Evolutionary conservation across 1,284 basidiomycete species (phyloP).

Genomic region (Veloboletus limbatus): DNA sequence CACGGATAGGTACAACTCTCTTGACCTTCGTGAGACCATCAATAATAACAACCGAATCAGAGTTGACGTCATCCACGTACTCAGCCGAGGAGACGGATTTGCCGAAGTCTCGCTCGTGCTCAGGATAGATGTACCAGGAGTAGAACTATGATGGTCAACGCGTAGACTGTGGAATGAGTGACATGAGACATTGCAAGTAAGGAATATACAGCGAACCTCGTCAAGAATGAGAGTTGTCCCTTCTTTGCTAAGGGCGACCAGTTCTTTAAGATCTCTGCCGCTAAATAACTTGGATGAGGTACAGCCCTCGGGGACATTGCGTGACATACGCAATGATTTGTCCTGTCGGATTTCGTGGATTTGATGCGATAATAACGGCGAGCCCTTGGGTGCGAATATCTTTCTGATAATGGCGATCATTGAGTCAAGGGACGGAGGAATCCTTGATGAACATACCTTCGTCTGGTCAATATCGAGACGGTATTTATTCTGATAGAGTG

Average conservation of each 20-base stretch:
- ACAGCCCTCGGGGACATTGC: slow-evolving; percentile 13
- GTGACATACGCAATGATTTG: slow-evolving; percentile 54
- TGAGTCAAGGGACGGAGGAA: slow-evolving; percentile 4
- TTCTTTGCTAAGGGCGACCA: slow-evolving; percentile 71
- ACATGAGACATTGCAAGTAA: neutral
- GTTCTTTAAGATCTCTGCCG: slow-evolving; percentile 77
- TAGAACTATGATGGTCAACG: slow-evolving; percentile 58
- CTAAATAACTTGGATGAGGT: slow-evolving; percentile 33
- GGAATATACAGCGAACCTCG: slow-evolving; percentile 52
- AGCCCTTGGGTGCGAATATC: slow-evolving; percentile 81
- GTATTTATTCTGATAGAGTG: slow-evolving; percentile 49
- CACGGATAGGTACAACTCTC: neutral
- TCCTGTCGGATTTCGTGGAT: slow-evolving; percentile 91
- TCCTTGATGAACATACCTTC: slow-evolving; percentile 40
- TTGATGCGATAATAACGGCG: slow-evolving; percentile 84
- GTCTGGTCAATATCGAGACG: slow-evolving; percentile 73
- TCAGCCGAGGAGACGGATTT: slow-evolving; percentile 79
- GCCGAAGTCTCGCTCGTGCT: slow-evolving; percentile 71
- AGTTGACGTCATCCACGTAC: slow-evolving; percentile 84
- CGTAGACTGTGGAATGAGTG: neutral
- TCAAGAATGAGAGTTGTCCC: slow-evolving; percentile 84
- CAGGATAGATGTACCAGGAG: slow-evolving; percentile 89
- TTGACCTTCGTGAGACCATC: slow-evolving; percentile 89
- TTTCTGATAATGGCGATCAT: slow-evolving; percentile 41
- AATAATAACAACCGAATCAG: slow-evolving; percentile 80